These are phyloP conservation scores for Microcera coccophila DNA, from an alignment of 2,329 filamentous ascomycete species.

Conservation along the genomic window DNA sequence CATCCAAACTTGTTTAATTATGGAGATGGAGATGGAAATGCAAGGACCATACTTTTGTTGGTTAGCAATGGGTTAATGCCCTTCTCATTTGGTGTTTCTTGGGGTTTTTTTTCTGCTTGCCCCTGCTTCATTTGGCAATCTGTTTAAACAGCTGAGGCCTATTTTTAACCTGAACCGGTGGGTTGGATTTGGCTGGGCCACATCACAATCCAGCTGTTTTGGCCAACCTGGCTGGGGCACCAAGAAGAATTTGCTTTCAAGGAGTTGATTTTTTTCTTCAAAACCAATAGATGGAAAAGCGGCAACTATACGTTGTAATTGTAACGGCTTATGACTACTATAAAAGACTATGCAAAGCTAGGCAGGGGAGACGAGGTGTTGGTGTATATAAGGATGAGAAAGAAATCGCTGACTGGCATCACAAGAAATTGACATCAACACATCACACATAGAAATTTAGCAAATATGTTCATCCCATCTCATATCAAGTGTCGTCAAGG, in stretches of 20 bases:
- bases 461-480: background rate
- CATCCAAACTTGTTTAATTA: constrained; percentile 30
- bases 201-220: no score
- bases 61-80: constrained; percentile 25
- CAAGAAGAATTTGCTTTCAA: constrained; percentile 6
- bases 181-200: no score
- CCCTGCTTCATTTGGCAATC: constrained; percentile 4
- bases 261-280: constrained; percentile 23
- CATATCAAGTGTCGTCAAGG: constrained; percentile 9
- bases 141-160: background rate
- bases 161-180: no score
- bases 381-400: constrained; percentile 21
- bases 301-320: constrained; percentile 31
- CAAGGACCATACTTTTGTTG: constrained; percentile 21
- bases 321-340: constrained; percentile 32
- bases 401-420: constrained; percentile 1
- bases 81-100: constrained; percentile 28
- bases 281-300: constrained; percentile 30
- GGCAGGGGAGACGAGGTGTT: constrained; percentile 12
- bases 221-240: constrained; percentile 9
- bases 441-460: background rate
- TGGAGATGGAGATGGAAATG: constrained; percentile 23
- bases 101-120: constrained; percentile 16
- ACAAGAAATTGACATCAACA: background rate
- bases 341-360: constrained; percentile 9